Percentiles rank a stretch among this genome's conserved stretches.
Evolutionary conservation across 2,329 filamentous ascomycete species (phyloP).

Genomic region (Penicillium capsulatum): DNA sequence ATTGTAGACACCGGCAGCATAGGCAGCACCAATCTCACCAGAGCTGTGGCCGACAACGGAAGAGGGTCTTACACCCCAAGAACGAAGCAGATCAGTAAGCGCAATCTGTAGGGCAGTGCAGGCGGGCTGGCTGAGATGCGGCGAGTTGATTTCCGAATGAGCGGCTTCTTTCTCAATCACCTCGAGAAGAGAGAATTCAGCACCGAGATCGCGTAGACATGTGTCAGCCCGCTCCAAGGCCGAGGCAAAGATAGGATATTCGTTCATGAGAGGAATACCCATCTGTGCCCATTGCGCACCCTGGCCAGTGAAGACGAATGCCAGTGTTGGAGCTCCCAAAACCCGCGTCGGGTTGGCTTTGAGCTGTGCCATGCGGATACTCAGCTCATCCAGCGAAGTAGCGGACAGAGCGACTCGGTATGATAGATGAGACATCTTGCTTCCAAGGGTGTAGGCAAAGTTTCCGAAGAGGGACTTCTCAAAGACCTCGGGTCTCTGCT

Average conservation of each 20-base stretch:
- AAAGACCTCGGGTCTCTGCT: constrained; percentile 21
- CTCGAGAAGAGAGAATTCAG: constrained; percentile 19
- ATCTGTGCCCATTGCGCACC: constrained; percentile 23
- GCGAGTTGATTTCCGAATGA: constrained; percentile 15
- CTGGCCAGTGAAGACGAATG: constrained; percentile 23
- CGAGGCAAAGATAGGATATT: constrained; percentile 20
- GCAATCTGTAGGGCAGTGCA: constrained; percentile 22
- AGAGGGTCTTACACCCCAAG: constrained; percentile 17
- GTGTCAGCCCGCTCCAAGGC: constrained; percentile 16
- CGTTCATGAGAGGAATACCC: constrained; percentile 23
- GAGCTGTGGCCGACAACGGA: constrained; percentile 22
- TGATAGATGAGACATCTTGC: constrained; percentile 24
- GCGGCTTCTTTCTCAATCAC: constrained; percentile 11
- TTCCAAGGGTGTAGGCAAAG: constrained; percentile 26
- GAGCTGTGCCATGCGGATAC: constrained; percentile 21
- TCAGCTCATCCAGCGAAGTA: constrained; percentile 20
- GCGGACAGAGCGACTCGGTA: constrained; percentile 23
- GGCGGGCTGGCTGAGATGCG: constrained; percentile 20
- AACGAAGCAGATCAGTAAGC: constrained; percentile 16
- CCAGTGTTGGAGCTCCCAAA: constrained; percentile 13
- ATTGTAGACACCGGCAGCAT: constrained; percentile 18
- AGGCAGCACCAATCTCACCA: constrained; percentile 23
- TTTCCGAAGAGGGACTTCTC: constrained; percentile 23
- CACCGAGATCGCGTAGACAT: constrained; percentile 14
- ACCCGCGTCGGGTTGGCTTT: constrained; percentile 21